A percentile compares a stretch with the other conserved stretches of the same genome.
These are phyloP conservation scores for Fusarium sp. DNA, from an alignment of 2,329 filamentous ascomycete genomes.

Conservation along the genomic window DNA sequence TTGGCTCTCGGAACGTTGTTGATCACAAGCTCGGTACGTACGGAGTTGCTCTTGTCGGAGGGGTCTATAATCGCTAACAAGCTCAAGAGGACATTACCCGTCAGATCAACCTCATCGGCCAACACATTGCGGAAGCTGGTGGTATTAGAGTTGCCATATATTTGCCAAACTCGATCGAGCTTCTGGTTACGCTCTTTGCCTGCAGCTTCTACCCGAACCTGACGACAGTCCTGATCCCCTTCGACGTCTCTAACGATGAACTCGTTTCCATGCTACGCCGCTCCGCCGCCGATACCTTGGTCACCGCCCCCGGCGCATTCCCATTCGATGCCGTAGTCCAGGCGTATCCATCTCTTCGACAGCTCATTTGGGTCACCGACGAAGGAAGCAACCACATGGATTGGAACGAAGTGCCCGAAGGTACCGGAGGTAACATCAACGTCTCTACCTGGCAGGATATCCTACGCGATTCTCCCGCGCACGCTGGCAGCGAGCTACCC, in stretches of 20 bases:
- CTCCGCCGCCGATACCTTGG: constrained; percentile 80
- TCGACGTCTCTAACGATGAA: constrained; percentile 75
- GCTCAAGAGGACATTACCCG: constrained; percentile 74
- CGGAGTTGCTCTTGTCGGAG: not conserved
- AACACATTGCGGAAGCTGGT: constrained; percentile 76
- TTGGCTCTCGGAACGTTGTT: constrained; percentile 78
- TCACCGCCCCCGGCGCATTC: constrained; percentile 88
- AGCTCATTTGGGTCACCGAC: constrained; percentile 93
- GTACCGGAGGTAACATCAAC: constrained; percentile 77
- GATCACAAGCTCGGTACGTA: constrained; percentile 76
- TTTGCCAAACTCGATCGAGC: constrained; percentile 91
- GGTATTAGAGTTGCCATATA: constrained; percentile 86
- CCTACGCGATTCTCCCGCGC: constrained; percentile 73
- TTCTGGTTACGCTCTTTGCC: constrained; percentile 84
- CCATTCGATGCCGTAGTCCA: constrained; percentile 79
- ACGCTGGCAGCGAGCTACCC: constrained; percentile 72
- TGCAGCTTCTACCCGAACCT: constrained; percentile 86
- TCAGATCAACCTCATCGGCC: constrained; percentile 88
- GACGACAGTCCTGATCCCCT: constrained; percentile 86
- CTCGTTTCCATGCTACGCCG: constrained; percentile 78
- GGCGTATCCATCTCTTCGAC: constrained; percentile 75
- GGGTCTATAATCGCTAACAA: constrained; percentile 15
- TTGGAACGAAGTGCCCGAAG: constrained; percentile 89
- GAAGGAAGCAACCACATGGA: constrained; percentile 91
- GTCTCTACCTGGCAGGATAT: constrained; percentile 96